Evolutionary conservation across 2,329 filamentous ascomycete species (phyloP), one percentile per base, ranked within the genome.

Genomic region (Apiospora rasikravindrae): DNA sequence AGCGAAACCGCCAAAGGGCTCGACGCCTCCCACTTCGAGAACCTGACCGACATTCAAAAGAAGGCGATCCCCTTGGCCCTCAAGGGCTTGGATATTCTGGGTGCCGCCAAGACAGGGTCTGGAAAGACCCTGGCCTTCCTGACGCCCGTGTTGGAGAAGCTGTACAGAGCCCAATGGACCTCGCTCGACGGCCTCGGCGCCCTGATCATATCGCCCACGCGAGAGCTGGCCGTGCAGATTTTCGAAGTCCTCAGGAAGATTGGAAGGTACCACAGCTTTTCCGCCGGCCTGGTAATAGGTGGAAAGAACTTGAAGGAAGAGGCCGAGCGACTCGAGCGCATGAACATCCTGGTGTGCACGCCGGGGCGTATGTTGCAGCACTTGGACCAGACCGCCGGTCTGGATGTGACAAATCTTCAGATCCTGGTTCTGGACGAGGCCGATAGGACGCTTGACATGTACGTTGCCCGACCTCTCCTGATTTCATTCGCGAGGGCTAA

Each of bases 271-370:
- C 96, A 99, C 82, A 88, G 90, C 73, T 98, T 98, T 81, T 97
- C 96, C 0, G 96, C 96, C 0, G 96, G 96, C 0, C 83, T 98
- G 77, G 90, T 99, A 13, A 98, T 98, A 77, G 96, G 96, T 53
- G 96, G 96, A 53, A 98, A 97, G 87, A 95, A 89, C 80, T 80
- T 98, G 77, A 92, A 93, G 79, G 95, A 98, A 78, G 90, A 99
- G 83, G 91, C 94, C 33, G 94, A 97, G 77, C 89, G 95, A 45
- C 81, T 99, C 73, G 90, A 90, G 3, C 90, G 94, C 75, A 98
- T 99, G 96, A 99, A 98, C 80, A 98, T 99, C 67, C 84, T 99
- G 37, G 94, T 99, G 13, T 97, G 95, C 79, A 99, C 96, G 1
- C 96, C 96, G 0, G 96, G 96, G 1, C 90, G 96, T 47, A 97